These are phyloP conservation scores for Tulasnella sp. DNA, from an alignment of 768 basidiomycete species.

Conservation along the genomic window DNA sequence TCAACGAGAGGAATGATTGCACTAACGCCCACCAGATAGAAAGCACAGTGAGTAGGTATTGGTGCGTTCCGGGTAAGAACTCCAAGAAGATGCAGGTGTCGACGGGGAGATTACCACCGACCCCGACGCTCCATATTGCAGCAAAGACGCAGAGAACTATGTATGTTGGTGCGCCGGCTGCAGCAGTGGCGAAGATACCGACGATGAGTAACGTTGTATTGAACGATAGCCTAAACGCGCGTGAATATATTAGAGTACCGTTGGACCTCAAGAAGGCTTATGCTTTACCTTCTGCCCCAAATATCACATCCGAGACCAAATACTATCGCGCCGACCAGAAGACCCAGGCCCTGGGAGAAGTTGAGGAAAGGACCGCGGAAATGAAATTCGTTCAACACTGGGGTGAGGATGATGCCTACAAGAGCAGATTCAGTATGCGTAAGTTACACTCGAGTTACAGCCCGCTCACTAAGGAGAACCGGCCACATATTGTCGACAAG, in stretches of 20 bases:
- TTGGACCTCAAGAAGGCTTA: no score
- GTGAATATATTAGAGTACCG: no score
- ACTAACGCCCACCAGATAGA: conserved; percentile 62
- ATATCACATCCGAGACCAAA: conserved; percentile 61
- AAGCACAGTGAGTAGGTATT: conserved; percentile 62
- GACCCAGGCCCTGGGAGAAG: conserved; percentile 59
- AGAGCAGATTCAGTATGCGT: no score
- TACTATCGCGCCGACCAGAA: conserved; percentile 51
- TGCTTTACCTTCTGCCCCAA: no score
- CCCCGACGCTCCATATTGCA: conserved; percentile 48
- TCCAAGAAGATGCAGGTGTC: conserved; percentile 68
- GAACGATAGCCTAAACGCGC: conserved; percentile 52
- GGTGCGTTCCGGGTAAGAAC: no score
- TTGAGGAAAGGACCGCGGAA: conserved; percentile 51
- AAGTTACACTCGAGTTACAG: no score
- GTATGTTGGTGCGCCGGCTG: conserved; percentile 50
- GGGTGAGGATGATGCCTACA: conserved; percentile 30
- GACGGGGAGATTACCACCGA: conserved; percentile 63
- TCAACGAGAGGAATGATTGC: no score
- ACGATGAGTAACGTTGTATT: conserved; percentile 61
- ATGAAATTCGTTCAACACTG: conserved; percentile 54
- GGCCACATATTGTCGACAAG: conserved; percentile 67
- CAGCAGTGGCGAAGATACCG: conserved; percentile 51
- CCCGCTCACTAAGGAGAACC: conserved; percentile 30
- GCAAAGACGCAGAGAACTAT: conserved; percentile 37